These are phyloP conservation scores for Diaporthe vexans DNA, from an alignment of 2,329 filamentous ascomycete genomes.

Conservation along the genomic window DNA sequence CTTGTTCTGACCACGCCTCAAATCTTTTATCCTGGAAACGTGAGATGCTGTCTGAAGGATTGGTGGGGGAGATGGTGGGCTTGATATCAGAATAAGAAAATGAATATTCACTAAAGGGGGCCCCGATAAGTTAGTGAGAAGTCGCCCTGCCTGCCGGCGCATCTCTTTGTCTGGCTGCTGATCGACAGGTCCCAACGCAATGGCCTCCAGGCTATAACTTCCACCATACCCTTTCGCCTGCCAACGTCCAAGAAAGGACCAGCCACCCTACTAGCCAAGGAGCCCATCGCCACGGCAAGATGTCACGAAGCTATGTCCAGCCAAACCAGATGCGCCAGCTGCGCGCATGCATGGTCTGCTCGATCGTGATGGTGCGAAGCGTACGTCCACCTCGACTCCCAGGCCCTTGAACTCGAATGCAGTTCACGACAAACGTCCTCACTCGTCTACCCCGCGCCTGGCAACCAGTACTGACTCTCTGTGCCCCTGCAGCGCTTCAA, in stretches of 20 bases:
- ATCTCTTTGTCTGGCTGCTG: slow-evolving; percentile 9
- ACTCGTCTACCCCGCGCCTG: too few species aligned
- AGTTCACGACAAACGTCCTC: too few species aligned
- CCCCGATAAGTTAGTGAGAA: neutral
- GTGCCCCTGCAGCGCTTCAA: slow-evolving; percentile 77
- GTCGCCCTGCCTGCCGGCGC: slow-evolving; percentile 25
- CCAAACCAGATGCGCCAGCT: slow-evolving; percentile 35
- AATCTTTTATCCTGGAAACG: neutral
- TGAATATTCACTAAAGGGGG: slow-evolving; percentile 16
- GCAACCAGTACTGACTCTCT: slow-evolving; percentile 44
- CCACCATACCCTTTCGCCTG: neutral
- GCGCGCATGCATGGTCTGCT: slow-evolving; percentile 99
- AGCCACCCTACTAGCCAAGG: neutral
- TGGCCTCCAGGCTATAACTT: neutral
- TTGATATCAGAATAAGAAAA: neutral
- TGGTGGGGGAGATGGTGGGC: neutral
- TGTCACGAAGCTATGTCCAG: slow-evolving; percentile 31
- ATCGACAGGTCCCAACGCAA: neutral
- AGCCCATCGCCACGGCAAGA: neutral
- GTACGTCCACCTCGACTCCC: slow-evolving; percentile 61
- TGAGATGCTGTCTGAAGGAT: neutral
- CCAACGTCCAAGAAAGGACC: neutral
- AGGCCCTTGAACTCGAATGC: too few species aligned
- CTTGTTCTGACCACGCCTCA: neutral
- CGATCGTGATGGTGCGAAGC: slow-evolving; percentile 86